Conservation (phyloP, 2,329 filamentous ascomycete genomes). For the Aspergillus novofumigatus region DNA sequence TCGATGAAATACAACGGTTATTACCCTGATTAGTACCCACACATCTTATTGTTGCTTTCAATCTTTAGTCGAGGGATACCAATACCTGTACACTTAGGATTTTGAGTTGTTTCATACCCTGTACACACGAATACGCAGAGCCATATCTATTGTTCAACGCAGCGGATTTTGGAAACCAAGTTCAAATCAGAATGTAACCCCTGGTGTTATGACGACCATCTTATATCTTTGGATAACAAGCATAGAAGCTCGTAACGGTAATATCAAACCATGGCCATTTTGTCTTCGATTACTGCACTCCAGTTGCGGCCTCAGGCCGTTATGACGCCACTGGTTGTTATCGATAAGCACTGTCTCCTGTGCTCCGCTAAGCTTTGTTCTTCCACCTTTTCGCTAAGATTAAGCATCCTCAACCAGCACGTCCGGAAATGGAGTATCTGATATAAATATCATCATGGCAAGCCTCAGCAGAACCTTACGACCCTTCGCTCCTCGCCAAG, state of each 20-base stretch:
- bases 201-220: not conserved
- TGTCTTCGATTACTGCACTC: too few species aligned
- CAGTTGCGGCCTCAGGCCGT: not conserved
- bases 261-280: not conserved
- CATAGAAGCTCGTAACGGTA: not conserved
- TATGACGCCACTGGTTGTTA: not conserved
- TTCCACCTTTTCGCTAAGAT: not conserved
- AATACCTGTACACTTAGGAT: not conserved
- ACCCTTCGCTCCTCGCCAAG: not conserved
- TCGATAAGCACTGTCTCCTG: not conserved
- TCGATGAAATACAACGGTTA: not conserved
- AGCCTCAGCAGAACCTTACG: constrained; percentile 2
- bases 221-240: not conserved
- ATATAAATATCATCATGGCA: constrained; percentile 5
- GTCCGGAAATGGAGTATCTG: not conserved
- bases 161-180: not conserved
- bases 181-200: not conserved
- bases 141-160: not conserved
- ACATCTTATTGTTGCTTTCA: not conserved
- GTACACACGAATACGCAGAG: not conserved
- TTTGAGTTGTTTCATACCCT: not conserved
- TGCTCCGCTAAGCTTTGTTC: not conserved
- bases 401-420: not conserved
- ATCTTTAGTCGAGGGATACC: not conserved
- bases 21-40: not conserved